Conservation (phyloP, 768 basidiomycete species). For the Aureoboletus auriporus region DNA sequence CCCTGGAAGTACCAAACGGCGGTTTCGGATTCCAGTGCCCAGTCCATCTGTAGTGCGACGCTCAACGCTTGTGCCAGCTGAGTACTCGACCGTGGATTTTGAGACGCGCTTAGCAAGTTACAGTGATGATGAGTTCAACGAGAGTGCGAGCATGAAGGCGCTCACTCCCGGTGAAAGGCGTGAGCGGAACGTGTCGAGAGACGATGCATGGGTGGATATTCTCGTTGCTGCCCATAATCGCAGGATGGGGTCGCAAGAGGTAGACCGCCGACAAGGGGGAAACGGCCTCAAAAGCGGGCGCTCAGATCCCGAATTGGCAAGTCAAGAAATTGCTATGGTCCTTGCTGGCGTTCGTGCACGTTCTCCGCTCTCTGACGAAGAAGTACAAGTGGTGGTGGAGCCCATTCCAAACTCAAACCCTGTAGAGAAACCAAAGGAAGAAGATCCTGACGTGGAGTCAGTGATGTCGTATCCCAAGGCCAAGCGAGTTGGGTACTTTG, state of each 20-base stretch:
- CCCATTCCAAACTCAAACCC: not conserved
- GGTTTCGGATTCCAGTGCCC: constrained; percentile 60
- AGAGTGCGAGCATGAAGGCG: constrained; percentile 37
- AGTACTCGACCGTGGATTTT: constrained; percentile 80
- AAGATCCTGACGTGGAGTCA: constrained; percentile 45
- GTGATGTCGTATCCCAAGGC: constrained; percentile 33
- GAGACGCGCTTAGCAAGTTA: constrained; percentile 74
- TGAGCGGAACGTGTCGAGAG: constrained; percentile 43
- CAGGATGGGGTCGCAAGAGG: constrained; percentile 56
- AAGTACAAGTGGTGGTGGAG: constrained; percentile 26
- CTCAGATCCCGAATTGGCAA: constrained; percentile 67
- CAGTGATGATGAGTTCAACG: constrained; percentile 42
- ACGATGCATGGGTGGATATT: constrained; percentile 89
- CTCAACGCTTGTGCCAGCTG: constrained; percentile 57
- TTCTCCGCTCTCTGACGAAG: constrained; percentile 38
- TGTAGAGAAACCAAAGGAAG: constrained; percentile 38
- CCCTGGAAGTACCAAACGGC: constrained; percentile 33
- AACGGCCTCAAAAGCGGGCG: constrained; percentile 33
- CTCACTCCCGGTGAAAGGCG: constrained; percentile 39
- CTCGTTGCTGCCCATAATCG: constrained; percentile 58
- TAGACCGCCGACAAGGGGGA: constrained; percentile 29
- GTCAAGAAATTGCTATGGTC: constrained; percentile 69
- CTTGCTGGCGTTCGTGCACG: constrained; percentile 51
- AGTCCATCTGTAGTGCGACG: constrained; percentile 50
- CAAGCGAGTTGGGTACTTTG: constrained; percentile 65